phyloP scores from a whole-genome alignment of 495 filamentous ascomycete species.

The Hypomontagnella submonticulosa region DNA sequence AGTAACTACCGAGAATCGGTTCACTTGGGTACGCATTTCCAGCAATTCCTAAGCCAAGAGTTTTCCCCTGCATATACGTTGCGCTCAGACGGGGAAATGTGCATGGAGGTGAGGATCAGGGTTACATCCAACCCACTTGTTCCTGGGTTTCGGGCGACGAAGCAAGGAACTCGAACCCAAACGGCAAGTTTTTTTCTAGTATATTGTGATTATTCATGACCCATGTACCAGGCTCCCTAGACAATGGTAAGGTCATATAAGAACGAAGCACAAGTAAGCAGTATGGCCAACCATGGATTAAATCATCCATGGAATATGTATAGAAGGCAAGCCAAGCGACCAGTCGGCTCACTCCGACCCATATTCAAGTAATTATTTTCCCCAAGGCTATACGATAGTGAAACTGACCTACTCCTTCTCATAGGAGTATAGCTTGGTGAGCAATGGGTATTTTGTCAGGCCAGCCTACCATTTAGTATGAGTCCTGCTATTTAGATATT shows the following conservation, averaged over 20 bases:
- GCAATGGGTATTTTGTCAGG: too few species aligned
- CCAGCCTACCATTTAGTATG: too few species aligned
- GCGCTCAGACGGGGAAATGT: slow-evolving; percentile 32
- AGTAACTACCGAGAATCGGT: not conserved
- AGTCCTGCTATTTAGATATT: too few species aligned
- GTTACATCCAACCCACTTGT: slow-evolving; percentile 26
- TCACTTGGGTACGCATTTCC: not conserved
- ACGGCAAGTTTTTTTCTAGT: not conserved
- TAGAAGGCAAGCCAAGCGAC: not conserved
- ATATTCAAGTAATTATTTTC: not conserved
- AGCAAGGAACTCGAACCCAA: slow-evolving; percentile 18
- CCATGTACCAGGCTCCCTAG: not conserved
- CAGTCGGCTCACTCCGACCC: not conserved
- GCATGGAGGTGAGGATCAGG: slow-evolving; percentile 3
- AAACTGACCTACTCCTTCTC: too few species aligned
- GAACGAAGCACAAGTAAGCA: too few species aligned
- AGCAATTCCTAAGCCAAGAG: slow-evolving; percentile 4
- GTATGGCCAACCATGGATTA: not conserved
- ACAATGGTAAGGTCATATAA: not conserved
- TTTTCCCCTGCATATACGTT: slow-evolving; percentile 6
- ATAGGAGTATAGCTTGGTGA: too few species aligned
- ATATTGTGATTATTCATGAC: not conserved
- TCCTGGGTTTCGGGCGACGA: slow-evolving; percentile 15
- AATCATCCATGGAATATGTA: not conserved
- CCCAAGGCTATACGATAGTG: not conserved